A percentile compares a stretch with the other conserved stretches of the same genome.
Evolutionary conservation across 1,139 yeast genomes (phyloP).

Genomic region (Debaryomyces robertsiae): DNA sequence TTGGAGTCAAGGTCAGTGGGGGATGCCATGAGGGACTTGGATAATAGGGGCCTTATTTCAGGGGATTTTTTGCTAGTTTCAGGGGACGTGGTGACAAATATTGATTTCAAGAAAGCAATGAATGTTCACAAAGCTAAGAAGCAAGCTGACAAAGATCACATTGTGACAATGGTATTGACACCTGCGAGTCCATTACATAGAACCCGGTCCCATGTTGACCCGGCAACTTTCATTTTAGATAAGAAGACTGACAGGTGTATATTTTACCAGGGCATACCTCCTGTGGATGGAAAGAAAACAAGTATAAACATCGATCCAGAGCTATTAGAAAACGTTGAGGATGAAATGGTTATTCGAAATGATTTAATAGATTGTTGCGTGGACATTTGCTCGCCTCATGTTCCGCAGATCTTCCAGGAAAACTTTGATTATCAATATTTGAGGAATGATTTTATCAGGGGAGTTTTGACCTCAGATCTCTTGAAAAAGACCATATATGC

Average conservation of each 20-base stretch:
- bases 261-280: constrained; percentile 76
- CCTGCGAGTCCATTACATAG: constrained; percentile 87
- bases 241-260: constrained; percentile 73
- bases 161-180: constrained; percentile 89
- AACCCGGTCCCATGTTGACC: constrained; percentile 74
- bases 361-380: constrained; percentile 95
- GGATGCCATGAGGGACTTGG: constrained; percentile 95
- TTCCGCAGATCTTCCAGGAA: constrained; percentile 93
- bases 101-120: constrained; percentile 75
- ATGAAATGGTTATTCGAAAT: constrained; percentile 78
- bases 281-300: constrained; percentile 55
- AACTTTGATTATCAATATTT: constrained; percentile 90
- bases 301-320: constrained; percentile 81
- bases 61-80: constrained; percentile 88
- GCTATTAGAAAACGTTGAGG: constrained; percentile 69
- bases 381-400: constrained; percentile 92
- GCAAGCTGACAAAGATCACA: constrained; percentile 80
- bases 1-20: constrained; percentile 92
- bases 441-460: constrained; percentile 85
- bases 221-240: constrained; percentile 84
- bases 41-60: constrained; percentile 82
- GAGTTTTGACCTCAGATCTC: constrained; percentile 87
- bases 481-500: constrained; percentile 90
- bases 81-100: constrained; percentile 92
- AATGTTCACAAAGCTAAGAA: constrained; percentile 73